These are phyloP conservation scores for Penicillium decumbens DNA, from an alignment of 2,329 filamentous ascomycete species.

Conservation along the genomic window DNA sequence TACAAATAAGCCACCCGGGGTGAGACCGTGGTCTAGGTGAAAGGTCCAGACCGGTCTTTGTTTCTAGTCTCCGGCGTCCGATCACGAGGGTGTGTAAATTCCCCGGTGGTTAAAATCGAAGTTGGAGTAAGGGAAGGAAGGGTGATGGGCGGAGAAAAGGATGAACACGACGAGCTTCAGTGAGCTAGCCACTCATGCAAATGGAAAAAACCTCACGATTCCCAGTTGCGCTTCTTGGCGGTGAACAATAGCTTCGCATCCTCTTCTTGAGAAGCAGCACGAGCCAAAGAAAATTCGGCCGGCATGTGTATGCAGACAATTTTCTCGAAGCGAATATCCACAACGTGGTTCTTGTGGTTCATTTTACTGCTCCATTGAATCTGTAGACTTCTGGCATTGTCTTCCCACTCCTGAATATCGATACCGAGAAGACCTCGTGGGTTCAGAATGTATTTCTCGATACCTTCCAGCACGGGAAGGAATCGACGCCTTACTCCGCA, in stretches of 20 bases:
- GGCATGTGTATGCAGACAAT: slow-evolving; percentile 20
- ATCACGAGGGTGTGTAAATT: background rate
- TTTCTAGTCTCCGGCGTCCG: background rate
- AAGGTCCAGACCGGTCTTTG: slow-evolving; percentile 4
- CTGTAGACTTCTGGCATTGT: background rate
- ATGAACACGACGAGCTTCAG: background rate
- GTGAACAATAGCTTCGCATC: slow-evolving; percentile 35
- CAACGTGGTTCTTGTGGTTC: slow-evolving; percentile 15
- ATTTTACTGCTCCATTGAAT: slow-evolving; percentile 21
- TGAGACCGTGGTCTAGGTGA: background rate
- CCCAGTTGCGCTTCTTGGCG: slow-evolving; percentile 35
- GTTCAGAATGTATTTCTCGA: slow-evolving; percentile 36
- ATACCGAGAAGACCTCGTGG: slow-evolving; percentile 31
- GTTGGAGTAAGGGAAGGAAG: background rate
- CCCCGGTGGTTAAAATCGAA: no score
- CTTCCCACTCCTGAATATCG: slow-evolving; percentile 14
- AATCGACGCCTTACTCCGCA: slow-evolving; percentile 42
- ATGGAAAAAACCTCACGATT: slow-evolving; percentile 17
- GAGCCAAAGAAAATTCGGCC: background rate
- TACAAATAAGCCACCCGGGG: background rate
- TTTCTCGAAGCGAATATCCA: slow-evolving; percentile 26
- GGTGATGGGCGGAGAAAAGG: background rate
- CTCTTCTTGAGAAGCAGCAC: slow-evolving; percentile 16
- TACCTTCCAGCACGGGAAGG: slow-evolving; percentile 36
- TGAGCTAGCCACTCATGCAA: background rate